Conservation (phyloP, 257 asterid genomes). For the Verbascum thapsus region DNA sequence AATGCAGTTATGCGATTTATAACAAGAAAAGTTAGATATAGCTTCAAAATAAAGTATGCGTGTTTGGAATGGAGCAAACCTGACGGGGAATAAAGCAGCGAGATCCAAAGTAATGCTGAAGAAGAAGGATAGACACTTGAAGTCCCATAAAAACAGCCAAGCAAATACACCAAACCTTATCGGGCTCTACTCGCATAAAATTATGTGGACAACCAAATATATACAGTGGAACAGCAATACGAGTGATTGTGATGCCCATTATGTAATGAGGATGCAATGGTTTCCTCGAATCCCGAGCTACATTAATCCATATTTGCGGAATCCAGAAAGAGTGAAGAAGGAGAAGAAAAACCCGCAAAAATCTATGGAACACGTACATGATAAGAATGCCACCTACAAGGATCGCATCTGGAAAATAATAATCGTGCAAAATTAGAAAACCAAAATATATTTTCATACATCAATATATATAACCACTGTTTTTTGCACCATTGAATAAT, state of each 20-base stretch:
- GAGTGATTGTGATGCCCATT: slow-evolving; percentile 83
- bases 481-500: background rate
- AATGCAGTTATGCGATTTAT: too few relatives aligned
- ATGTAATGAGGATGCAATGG: slow-evolving; percentile 94
- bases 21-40: too few relatives aligned
- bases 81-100: slow-evolving; percentile 94
- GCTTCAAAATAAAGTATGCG: too few relatives aligned
- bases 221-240: slow-evolving; percentile 83
- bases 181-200: slow-evolving; percentile 90
- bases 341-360: slow-evolving; percentile 68
- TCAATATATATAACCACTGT: too few relatives aligned
- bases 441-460: too few relatives aligned
- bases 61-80: slow-evolving; percentile 67
- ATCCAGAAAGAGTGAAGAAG: slow-evolving; percentile 93
- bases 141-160: slow-evolving; percentile 71
- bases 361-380: slow-evolving; percentile 89
- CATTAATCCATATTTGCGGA: slow-evolving; percentile 80
- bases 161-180: slow-evolving; percentile 69
- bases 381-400: slow-evolving; percentile 86
- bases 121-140: slow-evolving; percentile 76
- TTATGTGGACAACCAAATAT: slow-evolving; percentile 90
- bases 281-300: slow-evolving; percentile 86
- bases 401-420: slow-evolving; percentile 92
- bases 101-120: slow-evolving; percentile 92
- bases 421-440: too few relatives aligned